phyloP scores from a whole-genome alignment of 345 rosid genomes.

The Eucalyptus erythrocorys region DNA sequence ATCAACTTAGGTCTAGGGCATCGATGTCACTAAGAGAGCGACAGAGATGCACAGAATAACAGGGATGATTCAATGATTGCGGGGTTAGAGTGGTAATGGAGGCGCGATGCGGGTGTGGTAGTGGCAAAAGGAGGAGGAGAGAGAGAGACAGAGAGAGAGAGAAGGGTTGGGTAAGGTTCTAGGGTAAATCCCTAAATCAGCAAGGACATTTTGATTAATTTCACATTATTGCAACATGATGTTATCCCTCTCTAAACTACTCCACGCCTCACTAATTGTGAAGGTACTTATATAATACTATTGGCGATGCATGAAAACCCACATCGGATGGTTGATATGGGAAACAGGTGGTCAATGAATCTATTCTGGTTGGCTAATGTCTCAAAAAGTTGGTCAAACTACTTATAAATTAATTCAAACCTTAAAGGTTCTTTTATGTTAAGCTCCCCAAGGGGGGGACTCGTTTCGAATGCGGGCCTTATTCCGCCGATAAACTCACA shows the following conservation, averaged over 20 bases:
- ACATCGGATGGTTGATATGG: neutral
- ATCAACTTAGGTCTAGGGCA: neutral
- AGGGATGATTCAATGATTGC: neutral
- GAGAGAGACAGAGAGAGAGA: neutral
- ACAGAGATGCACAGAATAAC: neutral
- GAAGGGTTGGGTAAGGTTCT: neutral
- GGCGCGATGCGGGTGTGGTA: neutral
- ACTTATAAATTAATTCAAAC: neutral
- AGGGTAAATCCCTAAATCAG: neutral
- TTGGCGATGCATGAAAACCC: neutral
- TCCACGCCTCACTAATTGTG: neutral
- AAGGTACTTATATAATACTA: neutral
- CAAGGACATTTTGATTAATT: neutral
- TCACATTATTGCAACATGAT: neutral
- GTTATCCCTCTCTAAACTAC: neutral
- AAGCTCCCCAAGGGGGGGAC: neutral
- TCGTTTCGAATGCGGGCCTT: neutral
- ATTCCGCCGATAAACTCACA: neutral
- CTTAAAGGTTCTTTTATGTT: neutral
- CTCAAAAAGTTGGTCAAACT: neutral
- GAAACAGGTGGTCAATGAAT: neutral
- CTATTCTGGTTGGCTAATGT: neutral
- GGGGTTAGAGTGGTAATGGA: neutral
- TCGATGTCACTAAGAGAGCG: neutral
- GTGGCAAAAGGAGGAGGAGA: neutral